Evolutionary conservation across 2,329 filamentous ascomycete genomes (phyloP), one percentile per base, ranked within the genome.

Genomic region (Lecanosticta acicola): DNA sequence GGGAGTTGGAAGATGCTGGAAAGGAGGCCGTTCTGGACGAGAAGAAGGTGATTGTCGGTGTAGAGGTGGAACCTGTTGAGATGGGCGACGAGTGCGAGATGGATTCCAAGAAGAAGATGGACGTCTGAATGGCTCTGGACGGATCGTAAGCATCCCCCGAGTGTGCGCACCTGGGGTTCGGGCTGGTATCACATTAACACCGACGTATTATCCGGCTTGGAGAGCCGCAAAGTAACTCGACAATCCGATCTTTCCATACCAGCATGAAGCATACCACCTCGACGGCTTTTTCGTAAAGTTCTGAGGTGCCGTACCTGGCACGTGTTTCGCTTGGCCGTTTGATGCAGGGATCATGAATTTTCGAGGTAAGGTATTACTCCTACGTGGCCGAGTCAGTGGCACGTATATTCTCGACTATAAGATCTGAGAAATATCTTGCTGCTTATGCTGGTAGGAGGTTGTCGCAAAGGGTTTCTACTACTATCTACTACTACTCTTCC

Each of bases 21-120:
- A 42, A 18, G 3, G 18, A 33, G 20, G 42, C 34, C 20, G 17
- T 36, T 14, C 34, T 37, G 7, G 24, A 33, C 3, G 43, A 32
- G 18, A 17, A 14, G 5, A 49, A 45, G 42, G 42, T 49, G 10
- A 18, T 49, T 16, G 42, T 49, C 2, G 46, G 46, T 13, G 46
- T 49, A 4, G 41, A 47, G 24, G 45, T 47, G 33, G 32, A 32
- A 16, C 16, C 45, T 32, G 45, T 43, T 11, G 39, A 47, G 11
- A 16, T 40, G 10, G 44, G 42, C 2, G 32, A 39, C 0, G 45
- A 42, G 16, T 34, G 39, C 16, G 10, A 24, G 34, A 42, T n/a
- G n/a, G n/a, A n/a, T n/a, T n/a, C n/a, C n/a, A n/a, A 41, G 39
- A 42, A 47, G 34, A 33, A 37, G 19, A 10, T 47, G 33, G 45